Evolutionary conservation across 495 filamentous ascomycete genomes (phyloP).

Genomic region (Cenococcum geophilum): DNA sequence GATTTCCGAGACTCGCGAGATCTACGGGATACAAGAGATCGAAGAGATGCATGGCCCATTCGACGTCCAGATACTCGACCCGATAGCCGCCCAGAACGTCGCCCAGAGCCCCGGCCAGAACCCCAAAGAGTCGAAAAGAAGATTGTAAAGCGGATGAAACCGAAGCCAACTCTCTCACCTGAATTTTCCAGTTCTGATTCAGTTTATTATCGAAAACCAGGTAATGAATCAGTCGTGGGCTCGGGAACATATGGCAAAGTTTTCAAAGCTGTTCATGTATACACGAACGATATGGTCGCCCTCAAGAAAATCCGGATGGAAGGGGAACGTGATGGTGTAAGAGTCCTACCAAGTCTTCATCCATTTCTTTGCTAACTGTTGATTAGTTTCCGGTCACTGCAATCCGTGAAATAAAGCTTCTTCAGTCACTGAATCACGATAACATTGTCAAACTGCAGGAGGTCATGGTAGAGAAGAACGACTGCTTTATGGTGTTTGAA

Average conservation of each 20-base stretch:
- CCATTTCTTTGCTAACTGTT: constrained; percentile 21
- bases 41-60: constrained; percentile 25
- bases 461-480: constrained; percentile 97
- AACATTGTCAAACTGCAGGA: constrained; percentile 87
- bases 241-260: constrained; percentile 96
- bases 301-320: constrained; percentile 95
- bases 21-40: constrained; percentile 27
- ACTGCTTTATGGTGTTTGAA: constrained; percentile 99
- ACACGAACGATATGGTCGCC: constrained; percentile 83
- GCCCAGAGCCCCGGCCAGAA: constrained; percentile 37
- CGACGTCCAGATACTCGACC: constrained; percentile 27
- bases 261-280: constrained; percentile 95
- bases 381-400: constrained; percentile 83
- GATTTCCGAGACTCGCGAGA: constrained; percentile 36
- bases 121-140: constrained; percentile 56
- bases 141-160: constrained; percentile 55
- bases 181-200: constrained; percentile 75
- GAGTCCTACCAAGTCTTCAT: constrained; percentile 9
- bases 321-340: constrained; percentile 81
- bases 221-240: constrained; percentile 89
- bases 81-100: constrained; percentile 40
- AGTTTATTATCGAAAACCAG: constrained; percentile 85
- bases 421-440: constrained; percentile 84
- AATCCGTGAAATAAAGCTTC: constrained; percentile 90
- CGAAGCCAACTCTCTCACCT: constrained; percentile 59